Evolutionary conservation across 768 basidiomycete species (phyloP), one percentile per base, ranked within the genome.

Genomic region (Nevesoporus exiguus): DNA sequence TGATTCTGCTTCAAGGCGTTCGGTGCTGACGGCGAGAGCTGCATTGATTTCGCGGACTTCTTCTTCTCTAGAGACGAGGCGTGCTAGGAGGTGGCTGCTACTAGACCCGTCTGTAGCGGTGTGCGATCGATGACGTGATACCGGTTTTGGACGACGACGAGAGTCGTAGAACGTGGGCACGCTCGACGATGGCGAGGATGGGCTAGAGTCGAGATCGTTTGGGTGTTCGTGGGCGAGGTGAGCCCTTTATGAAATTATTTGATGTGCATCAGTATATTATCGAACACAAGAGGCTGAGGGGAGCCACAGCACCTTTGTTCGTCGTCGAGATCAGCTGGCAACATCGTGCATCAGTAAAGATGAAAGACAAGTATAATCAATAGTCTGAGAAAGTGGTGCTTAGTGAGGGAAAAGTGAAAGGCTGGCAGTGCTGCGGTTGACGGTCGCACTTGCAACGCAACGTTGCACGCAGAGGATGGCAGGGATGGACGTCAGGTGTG

Each of bases 1-100:
- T 3, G 77, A 71, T 55, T 78, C 78, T 13, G 60, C 54, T 49
- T 78, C 75, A 40, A 79, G 66, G n/a, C 70, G 69, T 39, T 70
- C 68, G 7, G 61, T 51, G 39, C 62, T 57, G 54, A 65, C 61
- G 42, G 34, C 55, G 31, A 71, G 58, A 2, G 52, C 53, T 15
- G 68, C 59, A 33, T 72, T 68, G 27, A 71, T 47, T 47, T 70
- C 69, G 21, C 69, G 62, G 43, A 70, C 50, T 48, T 70, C 70
- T 45, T 70, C 70, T 43, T 70, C 70, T 3, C 54, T 25, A 5
- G 70, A 61, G 37, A 70, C 53, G 22, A 70, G 62, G 21, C 60
- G 66, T 29, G 66, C 68, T 27, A 71, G 62, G 46, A 70, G 60
- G 47, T 63, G 66, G 37, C 66, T 71, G 22, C 52, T 70, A 6